Evolutionary conservation across 2,329 filamentous ascomycete genomes (phyloP).

Genomic region (Sordariomycetes sp.): DNA sequence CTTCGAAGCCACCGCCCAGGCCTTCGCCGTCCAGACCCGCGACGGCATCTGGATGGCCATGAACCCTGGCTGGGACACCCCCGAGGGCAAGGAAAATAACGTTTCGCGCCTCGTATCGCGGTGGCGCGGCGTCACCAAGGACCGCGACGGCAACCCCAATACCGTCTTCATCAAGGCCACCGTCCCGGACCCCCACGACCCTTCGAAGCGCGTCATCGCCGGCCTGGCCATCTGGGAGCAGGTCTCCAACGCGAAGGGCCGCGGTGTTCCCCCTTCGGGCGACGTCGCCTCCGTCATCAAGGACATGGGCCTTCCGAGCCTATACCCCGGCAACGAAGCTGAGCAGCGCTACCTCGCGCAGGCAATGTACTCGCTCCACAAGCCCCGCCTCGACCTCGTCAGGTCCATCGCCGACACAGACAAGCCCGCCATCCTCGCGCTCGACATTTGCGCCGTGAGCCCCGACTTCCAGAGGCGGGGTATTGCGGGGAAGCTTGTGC

Average conservation of each 20-base stretch:
- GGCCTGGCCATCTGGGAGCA: slow-evolving; percentile 44
- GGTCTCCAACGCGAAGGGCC: slow-evolving; percentile 30
- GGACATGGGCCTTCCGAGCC: slow-evolving; percentile 16
- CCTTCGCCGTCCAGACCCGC: slow-evolving; percentile 34
- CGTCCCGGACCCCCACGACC: slow-evolving; percentile 18
- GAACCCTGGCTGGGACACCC: slow-evolving; percentile 41
- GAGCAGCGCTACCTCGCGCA: slow-evolving; percentile 33
- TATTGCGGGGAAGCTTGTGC: slow-evolving; percentile 27
- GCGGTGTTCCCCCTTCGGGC: slow-evolving; percentile 25
- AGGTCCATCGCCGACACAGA: slow-evolving; percentile 21
- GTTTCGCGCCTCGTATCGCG: slow-evolving; percentile 23
- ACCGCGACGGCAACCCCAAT: slow-evolving; percentile 30
- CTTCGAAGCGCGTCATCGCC: slow-evolving; percentile 19
- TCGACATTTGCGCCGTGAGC: slow-evolving; percentile 38
- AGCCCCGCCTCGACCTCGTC: slow-evolving; percentile 25
- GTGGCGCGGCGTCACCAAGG: slow-evolving; percentile 22
- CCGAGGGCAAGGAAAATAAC: slow-evolving; percentile 23
- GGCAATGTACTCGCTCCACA: slow-evolving; percentile 26
- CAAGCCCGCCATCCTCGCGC: slow-evolving; percentile 31
- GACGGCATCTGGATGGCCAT: slow-evolving; percentile 37
- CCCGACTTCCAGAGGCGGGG: slow-evolving; percentile 37
- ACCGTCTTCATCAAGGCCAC: slow-evolving; percentile 41
- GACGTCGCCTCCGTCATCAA: slow-evolving; percentile 13
- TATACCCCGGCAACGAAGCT: slow-evolving; percentile 26
- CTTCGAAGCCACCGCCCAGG: slow-evolving; percentile 13